Evolutionary conservation across 2,329 filamentous ascomycete genomes (phyloP), one percentile per base, ranked within the genome.

Genomic region (Drechslerella dactyloides): DNA sequence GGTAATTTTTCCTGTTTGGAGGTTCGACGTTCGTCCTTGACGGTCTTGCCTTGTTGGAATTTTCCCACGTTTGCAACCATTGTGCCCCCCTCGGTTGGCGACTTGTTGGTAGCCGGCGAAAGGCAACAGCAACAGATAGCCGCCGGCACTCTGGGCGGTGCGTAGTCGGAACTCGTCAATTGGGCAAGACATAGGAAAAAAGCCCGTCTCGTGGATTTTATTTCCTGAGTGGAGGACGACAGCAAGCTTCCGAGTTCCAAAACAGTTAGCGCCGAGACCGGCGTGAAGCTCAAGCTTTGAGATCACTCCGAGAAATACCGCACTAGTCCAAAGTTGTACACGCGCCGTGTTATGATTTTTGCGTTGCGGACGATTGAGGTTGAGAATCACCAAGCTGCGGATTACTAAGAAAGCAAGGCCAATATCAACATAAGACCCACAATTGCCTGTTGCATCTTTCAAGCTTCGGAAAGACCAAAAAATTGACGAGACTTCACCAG

Each of bases 1-100:
- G 46, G 52, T 37, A 37, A 27, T 24, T 50, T 24, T 61, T 58
- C 40, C 30, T 42, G 44, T 69, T 51, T 46, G 27, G 2, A 52
- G 10, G 35, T 17, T 35, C n/a, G 21, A 1, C 19, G 46, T 33
- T 46, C 23, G 23, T 40, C 19, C 23, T 27, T 54, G 27, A 33
- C 8, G 3, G 27, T 33, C n/a, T 42, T 42, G 37, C 13, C 37
- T 15, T 48, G 44, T 48, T 48, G 44, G 15, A 48, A 5, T 48
- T 48, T 48, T 19, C n/a, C 8, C 44, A 10, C 5, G 44, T 21
- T 17, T 19, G 17, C n/a, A 48, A 48, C 2, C 17, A 23, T 19
- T 11, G 44, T 48, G 8, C 3, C 19, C 4, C n/a, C 44, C 44
- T 48, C 44, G 19, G 44, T 19, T 10, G 44, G n/a, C 44, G n/a